Evolutionary conservation across 805 yeast genomes (phyloP).

Genomic region (Wickerhamomyces alni): DNA sequence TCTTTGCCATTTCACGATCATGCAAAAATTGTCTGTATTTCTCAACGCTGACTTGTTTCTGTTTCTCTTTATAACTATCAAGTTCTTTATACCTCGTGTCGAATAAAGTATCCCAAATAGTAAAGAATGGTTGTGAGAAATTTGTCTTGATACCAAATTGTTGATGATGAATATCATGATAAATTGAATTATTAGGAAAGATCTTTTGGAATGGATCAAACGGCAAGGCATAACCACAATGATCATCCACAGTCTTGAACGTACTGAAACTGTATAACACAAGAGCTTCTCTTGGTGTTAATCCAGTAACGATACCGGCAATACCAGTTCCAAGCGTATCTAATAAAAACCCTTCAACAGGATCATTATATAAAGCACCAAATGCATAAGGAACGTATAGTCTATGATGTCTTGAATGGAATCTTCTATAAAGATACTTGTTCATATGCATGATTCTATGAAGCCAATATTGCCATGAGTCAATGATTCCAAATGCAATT

Average conservation of each 20-base stretch:
- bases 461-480: conserved; percentile 91
- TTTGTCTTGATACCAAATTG: conserved; percentile 90
- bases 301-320: conserved; percentile 55
- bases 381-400: conserved; percentile 94
- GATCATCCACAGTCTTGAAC: conserved; percentile 95
- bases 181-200: conserved; percentile 93
- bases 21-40: conserved; percentile 54
- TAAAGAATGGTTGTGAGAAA: conserved; percentile 93
- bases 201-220: conserved; percentile 83
- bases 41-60: conserved; percentile 59
- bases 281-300: conserved; percentile 73
- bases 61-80: conserved; percentile 59
- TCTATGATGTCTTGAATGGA: conserved; percentile 93
- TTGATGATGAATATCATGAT: conserved; percentile 97
- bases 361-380: conserved; percentile 94
- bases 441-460: conserved; percentile 87
- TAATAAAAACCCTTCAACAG: conserved; percentile 86
- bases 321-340: conserved; percentile 92
- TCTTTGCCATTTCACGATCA: conserved; percentile 30
- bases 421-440: conserved; percentile 65
- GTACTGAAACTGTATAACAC: conserved; percentile 82
- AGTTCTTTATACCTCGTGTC: conserved; percentile 68
- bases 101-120: conserved; percentile 78
- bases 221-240: conserved; percentile 95
- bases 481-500: conserved; percentile 69